These are phyloP conservation scores for Melanomma pulvis-pyrius DNA, from an alignment of 495 filamentous ascomycete species.

Conservation along the genomic window DNA sequence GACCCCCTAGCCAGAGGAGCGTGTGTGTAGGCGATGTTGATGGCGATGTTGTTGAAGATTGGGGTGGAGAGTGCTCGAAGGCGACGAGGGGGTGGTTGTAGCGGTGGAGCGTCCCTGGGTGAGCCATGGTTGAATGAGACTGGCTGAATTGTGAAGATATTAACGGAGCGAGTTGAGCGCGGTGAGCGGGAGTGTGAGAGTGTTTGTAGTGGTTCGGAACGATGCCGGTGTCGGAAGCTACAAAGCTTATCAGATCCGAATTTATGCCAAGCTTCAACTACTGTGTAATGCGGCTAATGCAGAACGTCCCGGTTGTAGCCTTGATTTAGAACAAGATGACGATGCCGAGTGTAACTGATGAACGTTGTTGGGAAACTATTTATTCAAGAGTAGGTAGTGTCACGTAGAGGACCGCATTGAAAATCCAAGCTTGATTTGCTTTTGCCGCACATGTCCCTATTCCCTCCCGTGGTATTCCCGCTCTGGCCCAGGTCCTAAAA, in stretches of 20 bases:
- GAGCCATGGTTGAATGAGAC: constrained; percentile 20
- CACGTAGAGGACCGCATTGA: too few species aligned
- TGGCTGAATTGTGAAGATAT: not conserved
- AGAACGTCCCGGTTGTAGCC: too few species aligned
- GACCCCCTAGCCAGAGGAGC: constrained; percentile 81
- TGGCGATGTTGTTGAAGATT: not conserved
- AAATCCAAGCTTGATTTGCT: too few species aligned
- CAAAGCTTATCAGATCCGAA: too few species aligned
- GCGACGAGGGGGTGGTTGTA: constrained; percentile 61
- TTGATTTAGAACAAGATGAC: too few species aligned
- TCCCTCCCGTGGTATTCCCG: not conserved
- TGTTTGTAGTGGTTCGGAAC: not conserved
- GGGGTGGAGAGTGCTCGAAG: constrained; percentile 57
- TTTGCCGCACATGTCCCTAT: not conserved
- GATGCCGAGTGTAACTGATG: too few species aligned
- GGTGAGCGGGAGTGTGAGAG: not conserved
- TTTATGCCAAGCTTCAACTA: too few species aligned
- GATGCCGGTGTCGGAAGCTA: not conserved
- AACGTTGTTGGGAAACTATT: too few species aligned
- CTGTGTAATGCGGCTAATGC: too few species aligned
- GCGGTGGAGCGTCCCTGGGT: constrained; percentile 60
- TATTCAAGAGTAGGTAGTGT: too few species aligned
- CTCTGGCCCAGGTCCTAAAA: not conserved
- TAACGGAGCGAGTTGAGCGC: too few species aligned
- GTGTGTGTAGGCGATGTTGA: constrained; percentile 53